A percentile compares a stretch with the other conserved stretches of the same genome.
Conservation (phyloP, 169 alveolate species). For the Plasmodium sp. region DNA sequence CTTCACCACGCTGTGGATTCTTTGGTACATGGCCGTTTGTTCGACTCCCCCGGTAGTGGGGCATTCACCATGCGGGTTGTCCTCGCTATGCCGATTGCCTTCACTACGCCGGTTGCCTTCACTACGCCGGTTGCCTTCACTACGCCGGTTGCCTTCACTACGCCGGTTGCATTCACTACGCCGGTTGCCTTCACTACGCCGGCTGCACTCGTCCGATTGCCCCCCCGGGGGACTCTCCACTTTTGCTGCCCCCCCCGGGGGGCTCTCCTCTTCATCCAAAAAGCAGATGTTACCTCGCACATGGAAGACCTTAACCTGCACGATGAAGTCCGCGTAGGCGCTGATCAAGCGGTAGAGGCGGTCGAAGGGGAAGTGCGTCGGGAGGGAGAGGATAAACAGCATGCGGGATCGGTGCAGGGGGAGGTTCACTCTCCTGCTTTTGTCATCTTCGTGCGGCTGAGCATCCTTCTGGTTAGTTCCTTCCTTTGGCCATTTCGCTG, state of each 20-base stretch:
- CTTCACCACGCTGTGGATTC: slow-evolving; percentile 9
- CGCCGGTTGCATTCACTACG: background rate
- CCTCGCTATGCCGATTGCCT: background rate
- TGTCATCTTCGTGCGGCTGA: background rate
- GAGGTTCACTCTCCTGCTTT: background rate
- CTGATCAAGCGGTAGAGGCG: slow-evolving; percentile 28
- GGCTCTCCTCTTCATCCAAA: background rate
- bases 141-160: background rate
- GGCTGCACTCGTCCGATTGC: background rate
- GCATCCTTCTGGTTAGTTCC: background rate
- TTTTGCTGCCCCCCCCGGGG: background rate
- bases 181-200: background rate
- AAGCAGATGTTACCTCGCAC: slow-evolving; percentile 6
- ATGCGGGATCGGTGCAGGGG: slow-evolving; percentile 66
- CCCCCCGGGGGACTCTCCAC: background rate
- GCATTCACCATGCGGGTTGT: background rate
- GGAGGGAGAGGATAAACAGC: slow-evolving; percentile 34
- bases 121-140: background rate
- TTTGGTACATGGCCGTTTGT: background rate
- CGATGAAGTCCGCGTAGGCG: slow-evolving; percentile 22
- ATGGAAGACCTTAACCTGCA: slow-evolving; percentile 1
- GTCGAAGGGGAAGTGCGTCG: slow-evolving; percentile 10
- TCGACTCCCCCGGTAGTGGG: background rate
- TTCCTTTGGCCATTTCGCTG: background rate
- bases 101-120: background rate